Percentiles rank a stretch among this genome's conserved stretches.
Conservation (phyloP, 345 rosid species). For the Lepidium africanum region DNA sequence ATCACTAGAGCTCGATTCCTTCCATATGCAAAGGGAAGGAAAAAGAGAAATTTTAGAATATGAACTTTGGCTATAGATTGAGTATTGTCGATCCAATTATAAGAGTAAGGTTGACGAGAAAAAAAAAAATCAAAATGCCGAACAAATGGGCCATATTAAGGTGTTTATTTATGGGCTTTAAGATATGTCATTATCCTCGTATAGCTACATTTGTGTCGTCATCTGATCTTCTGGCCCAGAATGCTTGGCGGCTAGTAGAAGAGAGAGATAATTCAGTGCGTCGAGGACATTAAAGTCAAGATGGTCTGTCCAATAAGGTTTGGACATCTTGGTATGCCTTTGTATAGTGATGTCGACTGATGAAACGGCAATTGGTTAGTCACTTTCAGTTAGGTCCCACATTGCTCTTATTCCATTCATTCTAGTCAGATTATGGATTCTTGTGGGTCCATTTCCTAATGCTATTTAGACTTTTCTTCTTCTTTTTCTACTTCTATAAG, state of each 20-base stretch:
- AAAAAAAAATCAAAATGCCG: no score
- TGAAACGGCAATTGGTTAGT: constrained; percentile 18
- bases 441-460: neutral
- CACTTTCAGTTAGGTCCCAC: constrained; percentile 9
- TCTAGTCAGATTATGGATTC: constrained; percentile 26
- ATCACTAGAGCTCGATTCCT: no score
- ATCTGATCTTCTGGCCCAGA: constrained; percentile 1
- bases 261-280: neutral
- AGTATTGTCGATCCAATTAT: no score
- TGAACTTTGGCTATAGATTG: no score
- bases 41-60: no score
- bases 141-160: constrained; percentile 5
- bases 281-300: constrained; percentile 6
- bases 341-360: neutral
- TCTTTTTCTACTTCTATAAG: no score
- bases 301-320: neutral
- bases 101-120: no score
- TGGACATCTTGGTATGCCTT: constrained; percentile 6
- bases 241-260: neutral
- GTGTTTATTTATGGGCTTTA: neutral
- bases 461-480: neutral
- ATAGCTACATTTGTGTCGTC: neutral
- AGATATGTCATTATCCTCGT: neutral
- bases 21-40: no score
- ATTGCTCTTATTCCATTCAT: constrained; percentile 18